Base-by-base conservation (phyloP, 371 early-diverging fungal genomes). In the Lichtheimia corymbifera region DNA sequence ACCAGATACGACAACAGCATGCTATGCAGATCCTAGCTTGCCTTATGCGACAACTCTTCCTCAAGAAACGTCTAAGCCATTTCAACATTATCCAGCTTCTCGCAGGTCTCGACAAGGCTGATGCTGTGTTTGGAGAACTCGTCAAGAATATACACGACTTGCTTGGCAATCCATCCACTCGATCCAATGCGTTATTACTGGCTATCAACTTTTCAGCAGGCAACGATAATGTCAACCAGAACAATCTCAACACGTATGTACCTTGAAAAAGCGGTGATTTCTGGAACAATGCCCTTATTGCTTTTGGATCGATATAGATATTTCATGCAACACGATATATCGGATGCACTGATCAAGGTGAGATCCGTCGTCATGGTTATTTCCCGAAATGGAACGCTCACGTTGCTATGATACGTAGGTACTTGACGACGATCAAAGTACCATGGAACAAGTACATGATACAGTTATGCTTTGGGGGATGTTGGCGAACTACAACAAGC, bases 171-270 rank as follows among this genome's bases (percentile, higher is more conserved):
- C 17, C 28, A 30, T 12, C 14, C 13, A 63, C 56, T 15, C 54
- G 68, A 18, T 57, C 73, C 14, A 24, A 43, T 2, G 78, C 79
- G 1, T 58, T 85, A 25, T 58, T 65, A 47, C 65, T 85, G 15
- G 75, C 82, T 2, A 59, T 82, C 5, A 73, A 72, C 14, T 53
- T 85, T n/a, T 70, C 70, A 9, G 73, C 79, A 28, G 85, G 85
- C n/a, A 82, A 80, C 44, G 80, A 85, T 41, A 83, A 85, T 61
- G 78, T 85, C 18, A 85, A 83, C 61, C 80, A 85, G 62, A 85
- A 83, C 63, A 80, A 73, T 40, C 52, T 85, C 62, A 85, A 85
- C 60, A 77, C 80, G 63, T 79, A 54, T 24, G n/a, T 18, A 22
- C 4, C 0, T 9, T 1, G 24, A 11, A 55, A 24, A 24, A 4